Evolutionary conservation across 1,284 basidiomycete species (phyloP).

Genomic region (Ceratobasidium sp.): DNA sequence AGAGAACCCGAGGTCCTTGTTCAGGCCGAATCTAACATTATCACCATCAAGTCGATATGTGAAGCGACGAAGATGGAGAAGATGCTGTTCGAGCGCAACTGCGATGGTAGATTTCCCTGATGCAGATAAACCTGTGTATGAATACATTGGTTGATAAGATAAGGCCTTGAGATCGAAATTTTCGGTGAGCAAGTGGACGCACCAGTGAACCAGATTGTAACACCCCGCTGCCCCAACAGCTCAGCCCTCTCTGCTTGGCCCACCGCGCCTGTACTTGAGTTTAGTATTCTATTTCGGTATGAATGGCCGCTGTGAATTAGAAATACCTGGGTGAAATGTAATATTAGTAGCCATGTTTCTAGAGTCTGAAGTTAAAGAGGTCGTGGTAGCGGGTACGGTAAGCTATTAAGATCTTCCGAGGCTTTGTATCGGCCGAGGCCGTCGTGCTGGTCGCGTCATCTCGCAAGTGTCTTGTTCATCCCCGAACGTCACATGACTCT

Average conservation of each 20-base stretch:
- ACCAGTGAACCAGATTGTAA: constrained; percentile 96
- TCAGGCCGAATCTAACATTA: constrained; percentile 96
- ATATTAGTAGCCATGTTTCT: constrained; percentile 88
- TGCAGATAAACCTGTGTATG: constrained; percentile 43
- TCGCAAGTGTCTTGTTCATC: neutral
- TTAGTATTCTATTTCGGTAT: neutral
- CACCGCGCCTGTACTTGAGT: constrained; percentile 74
- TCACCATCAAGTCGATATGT: constrained; percentile 96
- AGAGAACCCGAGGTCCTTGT: constrained; percentile 98
- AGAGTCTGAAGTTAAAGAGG: too few relatives aligned
- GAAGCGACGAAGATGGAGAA: constrained; percentile 89
- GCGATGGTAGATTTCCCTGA: constrained; percentile 87
- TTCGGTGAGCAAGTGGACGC: constrained; percentile 87
- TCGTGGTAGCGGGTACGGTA: neutral
- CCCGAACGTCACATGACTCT: neutral
- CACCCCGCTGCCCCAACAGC: constrained; percentile 83
- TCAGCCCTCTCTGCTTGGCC: constrained; percentile 74
- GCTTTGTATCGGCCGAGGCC: neutral
- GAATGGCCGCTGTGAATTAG: neutral
- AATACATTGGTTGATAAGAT: constrained; percentile 54
- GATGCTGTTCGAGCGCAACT: constrained; percentile 95
- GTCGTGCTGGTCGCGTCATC: constrained; percentile 35
- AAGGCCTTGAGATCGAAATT: too few relatives aligned
- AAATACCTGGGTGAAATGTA: constrained; percentile 80
- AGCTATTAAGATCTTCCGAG: neutral